These are phyloP conservation scores for Suillus brevipes DNA, from an alignment of 768 basidiomycete species.

Conservation along the genomic window DNA sequence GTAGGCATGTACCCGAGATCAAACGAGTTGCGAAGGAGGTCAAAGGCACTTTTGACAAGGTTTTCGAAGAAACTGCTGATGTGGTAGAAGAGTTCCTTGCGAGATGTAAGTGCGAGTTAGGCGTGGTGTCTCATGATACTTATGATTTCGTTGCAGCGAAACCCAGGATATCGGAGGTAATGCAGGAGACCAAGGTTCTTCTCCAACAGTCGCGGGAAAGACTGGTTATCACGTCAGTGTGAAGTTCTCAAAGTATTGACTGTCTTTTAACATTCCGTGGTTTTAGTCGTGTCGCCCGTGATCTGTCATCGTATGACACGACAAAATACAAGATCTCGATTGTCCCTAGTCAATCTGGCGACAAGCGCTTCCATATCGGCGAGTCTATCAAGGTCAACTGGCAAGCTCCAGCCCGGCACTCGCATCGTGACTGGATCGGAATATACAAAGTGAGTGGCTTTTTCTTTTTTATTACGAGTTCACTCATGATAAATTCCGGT, in stretches of 20 bases:
- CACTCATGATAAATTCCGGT: constrained; percentile 11
- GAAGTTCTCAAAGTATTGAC: constrained; percentile 2
- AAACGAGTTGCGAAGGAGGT: constrained; percentile 86
- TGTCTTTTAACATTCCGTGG: constrained; percentile 2
- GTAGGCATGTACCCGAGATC: constrained; percentile 81
- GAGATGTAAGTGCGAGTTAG: constrained; percentile 60
- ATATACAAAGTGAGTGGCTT: constrained; percentile 66
- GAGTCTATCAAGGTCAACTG: constrained; percentile 86
- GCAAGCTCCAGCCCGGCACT: constrained; percentile 85
- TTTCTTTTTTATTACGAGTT: not conserved
- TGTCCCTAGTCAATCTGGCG: constrained; percentile 50
- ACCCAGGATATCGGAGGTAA: constrained; percentile 83
- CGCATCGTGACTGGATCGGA: constrained; percentile 94
- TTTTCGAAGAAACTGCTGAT: constrained; percentile 91
- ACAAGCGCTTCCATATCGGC: constrained; percentile 79
- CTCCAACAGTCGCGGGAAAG: constrained; percentile 89
- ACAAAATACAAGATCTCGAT: constrained; percentile 74
- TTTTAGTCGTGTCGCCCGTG: constrained; percentile 73
- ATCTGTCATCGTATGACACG: constrained; percentile 78
- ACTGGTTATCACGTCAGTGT: constrained; percentile 84
- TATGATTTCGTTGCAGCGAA: constrained; percentile 53
- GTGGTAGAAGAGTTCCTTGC: constrained; percentile 92
- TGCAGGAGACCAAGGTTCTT: constrained; percentile 90
- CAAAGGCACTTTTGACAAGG: constrained; percentile 92
- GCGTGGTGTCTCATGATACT: not conserved